Evolutionary conservation across 306 rosid species (phyloP).

Genomic region (Ammopiptanthus mongolicus): DNA sequence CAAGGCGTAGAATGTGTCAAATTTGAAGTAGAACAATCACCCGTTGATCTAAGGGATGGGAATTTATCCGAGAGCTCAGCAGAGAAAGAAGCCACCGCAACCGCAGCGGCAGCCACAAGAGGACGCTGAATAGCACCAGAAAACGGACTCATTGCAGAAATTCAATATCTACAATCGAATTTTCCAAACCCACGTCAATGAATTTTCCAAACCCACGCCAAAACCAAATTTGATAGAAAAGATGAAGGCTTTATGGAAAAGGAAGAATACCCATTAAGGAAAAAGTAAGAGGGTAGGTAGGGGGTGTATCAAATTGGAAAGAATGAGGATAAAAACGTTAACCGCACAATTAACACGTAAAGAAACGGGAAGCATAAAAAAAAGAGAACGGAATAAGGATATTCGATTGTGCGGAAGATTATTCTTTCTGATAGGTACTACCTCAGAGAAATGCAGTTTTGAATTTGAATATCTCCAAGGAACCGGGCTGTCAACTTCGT

Average conservation of each 20-base stretch:
- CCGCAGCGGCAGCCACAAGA: slow-evolving; percentile 77
- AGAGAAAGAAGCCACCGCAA: slow-evolving; percentile 75
- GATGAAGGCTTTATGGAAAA: slow-evolving; percentile 2
- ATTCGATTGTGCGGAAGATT: slow-evolving; percentile 33
- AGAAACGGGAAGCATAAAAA: slow-evolving; percentile 14
- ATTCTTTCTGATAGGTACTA: slow-evolving; percentile 28
- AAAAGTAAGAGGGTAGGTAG: slow-evolving; percentile 16
- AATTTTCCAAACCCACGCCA: background rate
- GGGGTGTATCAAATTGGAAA: slow-evolving; percentile 12
- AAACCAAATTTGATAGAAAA: background rate
- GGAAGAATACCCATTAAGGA: background rate
- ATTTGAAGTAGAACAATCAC: slow-evolving; percentile 42
- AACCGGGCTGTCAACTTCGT: slow-evolving; percentile 59
- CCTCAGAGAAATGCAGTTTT: background rate
- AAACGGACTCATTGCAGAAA: slow-evolving; percentile 60
- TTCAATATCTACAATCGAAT: background rate
- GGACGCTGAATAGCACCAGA: slow-evolving; percentile 85
- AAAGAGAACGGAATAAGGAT: slow-evolving; percentile 21
- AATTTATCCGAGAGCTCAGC: slow-evolving; percentile 50
- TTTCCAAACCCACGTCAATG: background rate
- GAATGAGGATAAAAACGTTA: background rate
- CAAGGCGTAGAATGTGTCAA: slow-evolving; percentile 14
- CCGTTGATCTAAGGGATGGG: slow-evolving; percentile 37
- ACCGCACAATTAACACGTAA: slow-evolving; percentile 21
- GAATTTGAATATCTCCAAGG: slow-evolving; percentile 23